A percentile compares a stretch with the other conserved stretches of the same genome.
These are phyloP conservation scores for Neopestalotiopsis clavispora DNA, from an alignment of 2,329 filamentous ascomycete genomes.

Conservation along the genomic window DNA sequence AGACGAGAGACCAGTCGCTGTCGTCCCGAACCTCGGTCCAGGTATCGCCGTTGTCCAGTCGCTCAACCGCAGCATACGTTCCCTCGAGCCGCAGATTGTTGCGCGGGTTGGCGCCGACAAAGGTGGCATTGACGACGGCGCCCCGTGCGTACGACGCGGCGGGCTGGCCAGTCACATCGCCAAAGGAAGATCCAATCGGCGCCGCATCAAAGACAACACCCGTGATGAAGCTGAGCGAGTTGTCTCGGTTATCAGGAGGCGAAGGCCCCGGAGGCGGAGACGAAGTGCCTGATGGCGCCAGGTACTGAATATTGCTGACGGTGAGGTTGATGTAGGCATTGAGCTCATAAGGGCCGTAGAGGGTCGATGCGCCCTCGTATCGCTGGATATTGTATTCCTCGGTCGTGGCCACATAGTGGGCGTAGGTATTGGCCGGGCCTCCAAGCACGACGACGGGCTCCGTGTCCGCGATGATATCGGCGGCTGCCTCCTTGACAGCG, in stretches of 20 bases:
- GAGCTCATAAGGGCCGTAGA: slow-evolving; percentile 83
- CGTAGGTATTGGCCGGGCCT: slow-evolving; percentile 87
- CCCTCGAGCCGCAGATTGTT: slow-evolving; percentile 82
- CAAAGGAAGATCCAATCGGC: slow-evolving; percentile 71
- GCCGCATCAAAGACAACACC: slow-evolving; percentile 76
- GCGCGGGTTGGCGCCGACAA: slow-evolving; percentile 87
- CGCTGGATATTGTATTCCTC: slow-evolving; percentile 86
- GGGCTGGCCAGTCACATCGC: slow-evolving; percentile 65
- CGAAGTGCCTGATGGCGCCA: slow-evolving; percentile 54
- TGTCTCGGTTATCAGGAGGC: slow-evolving; percentile 79
- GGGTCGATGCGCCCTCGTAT: slow-evolving; percentile 93
- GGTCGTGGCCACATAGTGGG: slow-evolving; percentile 78
- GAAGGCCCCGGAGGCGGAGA: slow-evolving; percentile 58
- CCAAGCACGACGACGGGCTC: slow-evolving; percentile 79
- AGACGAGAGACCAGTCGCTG: slow-evolving; percentile 82
- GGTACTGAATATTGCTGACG: slow-evolving; percentile 70
- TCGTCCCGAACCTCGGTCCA: slow-evolving; percentile 78
- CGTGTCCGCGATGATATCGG: slow-evolving; percentile 41
- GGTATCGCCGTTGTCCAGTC: slow-evolving; percentile 45
- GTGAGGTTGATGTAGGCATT: slow-evolving; percentile 89
- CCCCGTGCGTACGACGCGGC: slow-evolving; percentile 62
- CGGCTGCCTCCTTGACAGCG: slow-evolving; percentile 61
- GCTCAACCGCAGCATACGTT: slow-evolving; percentile 80
- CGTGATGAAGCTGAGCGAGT: slow-evolving; percentile 80
- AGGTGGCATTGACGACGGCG: slow-evolving; percentile 67